Conservation (phyloP, 805 yeast species). For the Komagataella pseudopastoris region DNA sequence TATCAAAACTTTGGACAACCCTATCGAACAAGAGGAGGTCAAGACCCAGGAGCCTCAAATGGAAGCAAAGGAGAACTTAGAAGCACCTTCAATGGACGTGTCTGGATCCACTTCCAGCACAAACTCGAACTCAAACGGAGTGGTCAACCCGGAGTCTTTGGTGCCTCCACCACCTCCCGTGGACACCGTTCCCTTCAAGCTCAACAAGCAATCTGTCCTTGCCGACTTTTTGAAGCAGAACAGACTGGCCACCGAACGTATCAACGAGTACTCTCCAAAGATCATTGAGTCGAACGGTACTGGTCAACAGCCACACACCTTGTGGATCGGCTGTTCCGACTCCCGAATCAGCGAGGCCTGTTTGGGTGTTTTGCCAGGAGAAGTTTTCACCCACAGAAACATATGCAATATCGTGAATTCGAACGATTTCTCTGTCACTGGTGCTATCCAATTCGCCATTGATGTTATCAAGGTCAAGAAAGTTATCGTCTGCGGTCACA, state of each 20-base stretch:
- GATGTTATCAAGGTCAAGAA: slow-evolving; percentile 72
- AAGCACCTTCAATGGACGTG: not conserved
- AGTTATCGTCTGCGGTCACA: slow-evolving; percentile 84
- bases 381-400: slow-evolving; percentile 77
- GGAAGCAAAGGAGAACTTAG: not conserved
- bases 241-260: slow-evolving; percentile 28
- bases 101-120: not conserved
- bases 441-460: slow-evolving; percentile 80
- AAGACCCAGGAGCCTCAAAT: not conserved
- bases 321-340: slow-evolving; percentile 93
- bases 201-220: slow-evolving; percentile 32
- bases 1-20: not conserved
- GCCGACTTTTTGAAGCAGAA: slow-evolving; percentile 37
- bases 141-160: not conserved
- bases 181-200: slow-evolving; percentile 22
- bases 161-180: slow-evolving; percentile 2
- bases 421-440: slow-evolving; percentile 58
- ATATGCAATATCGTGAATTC: slow-evolving; percentile 70
- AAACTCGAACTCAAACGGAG: not conserved
- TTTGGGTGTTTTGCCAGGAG: slow-evolving; percentile 75
- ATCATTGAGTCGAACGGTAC: slow-evolving; percentile 51
- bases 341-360: slow-evolving; percentile 77
- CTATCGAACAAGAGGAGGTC: not conserved
- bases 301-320: slow-evolving; percentile 87
- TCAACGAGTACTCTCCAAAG: slow-evolving; percentile 37